Conservation (phyloP, 805 yeast genomes). For the Candida maris region DNA sequence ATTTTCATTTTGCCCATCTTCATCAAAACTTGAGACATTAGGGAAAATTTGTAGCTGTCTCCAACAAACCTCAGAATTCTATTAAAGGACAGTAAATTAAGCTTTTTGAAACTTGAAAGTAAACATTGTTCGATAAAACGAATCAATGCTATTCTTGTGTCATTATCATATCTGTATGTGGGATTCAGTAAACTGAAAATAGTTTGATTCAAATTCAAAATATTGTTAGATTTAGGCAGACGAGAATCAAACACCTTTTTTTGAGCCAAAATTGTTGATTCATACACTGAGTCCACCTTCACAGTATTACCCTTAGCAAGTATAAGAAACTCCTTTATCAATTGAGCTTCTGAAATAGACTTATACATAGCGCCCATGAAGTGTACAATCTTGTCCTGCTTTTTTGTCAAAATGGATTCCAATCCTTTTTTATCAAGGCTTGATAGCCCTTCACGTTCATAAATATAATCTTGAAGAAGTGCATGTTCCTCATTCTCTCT, state of each 20-base stretch:
- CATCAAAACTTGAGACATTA: constrained; percentile 1
- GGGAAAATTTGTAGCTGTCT: constrained; percentile 2
- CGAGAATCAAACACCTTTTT: neutral
- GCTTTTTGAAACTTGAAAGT: neutral
- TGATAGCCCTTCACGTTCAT: neutral
- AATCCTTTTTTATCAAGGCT: neutral
- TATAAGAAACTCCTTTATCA: neutral
- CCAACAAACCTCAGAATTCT: constrained; percentile 4
- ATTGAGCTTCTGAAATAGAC: neutral
- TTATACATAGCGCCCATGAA: neutral
- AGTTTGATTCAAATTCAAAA: neutral
- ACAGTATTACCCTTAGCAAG: constrained; percentile 2
- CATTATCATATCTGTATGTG: neutral
- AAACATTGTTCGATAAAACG: neutral
- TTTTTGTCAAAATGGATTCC: neutral
- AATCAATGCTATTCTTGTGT: neutral
- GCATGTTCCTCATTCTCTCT: neutral
- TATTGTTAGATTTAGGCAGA: neutral
- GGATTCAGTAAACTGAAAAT: neutral
- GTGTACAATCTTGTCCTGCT: neutral
- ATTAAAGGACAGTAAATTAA: constrained; percentile 4
- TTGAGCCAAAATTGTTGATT: neutral
- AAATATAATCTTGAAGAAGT: neutral
- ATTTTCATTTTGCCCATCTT: constrained; percentile 2
- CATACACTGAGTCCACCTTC: constrained; percentile 1